These are phyloP conservation scores for Cydonia oblonga DNA, from an alignment of 331 rosid genomes.

Conservation along the genomic window DNA sequence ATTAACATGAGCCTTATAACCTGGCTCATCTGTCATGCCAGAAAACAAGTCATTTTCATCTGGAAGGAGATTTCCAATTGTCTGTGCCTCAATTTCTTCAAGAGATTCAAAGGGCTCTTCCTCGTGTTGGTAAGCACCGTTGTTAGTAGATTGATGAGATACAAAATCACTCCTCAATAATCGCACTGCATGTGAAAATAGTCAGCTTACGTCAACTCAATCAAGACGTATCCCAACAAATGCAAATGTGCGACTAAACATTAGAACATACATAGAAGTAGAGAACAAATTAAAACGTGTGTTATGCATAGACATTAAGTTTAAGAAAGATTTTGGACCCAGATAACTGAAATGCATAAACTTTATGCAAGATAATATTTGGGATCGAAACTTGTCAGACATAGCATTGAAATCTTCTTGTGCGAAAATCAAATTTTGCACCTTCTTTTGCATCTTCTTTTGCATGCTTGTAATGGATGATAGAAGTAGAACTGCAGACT, in stretches of 20 bases:
- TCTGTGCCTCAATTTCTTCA: conserved; percentile 60
- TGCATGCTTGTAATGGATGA: neutral
- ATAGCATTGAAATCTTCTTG: neutral
- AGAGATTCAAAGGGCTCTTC: conserved; percentile 46
- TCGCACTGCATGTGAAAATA: conserved; percentile 43
- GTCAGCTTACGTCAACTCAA: neutral
- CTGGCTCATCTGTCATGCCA: conserved; percentile 49
- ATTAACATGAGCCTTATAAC: conserved; percentile 26
- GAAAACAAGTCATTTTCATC: conserved; percentile 81
- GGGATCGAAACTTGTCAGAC: neutral
- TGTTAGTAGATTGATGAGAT: conserved; percentile 25
- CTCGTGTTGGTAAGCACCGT: conserved; percentile 32
- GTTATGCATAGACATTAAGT: neutral
- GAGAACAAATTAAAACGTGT: neutral
- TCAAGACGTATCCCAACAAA: neutral
- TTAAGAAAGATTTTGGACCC: neutral
- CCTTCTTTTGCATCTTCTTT: neutral
- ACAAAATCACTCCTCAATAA: conserved; percentile 29
- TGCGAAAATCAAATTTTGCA: neutral
- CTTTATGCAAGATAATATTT: neutral
- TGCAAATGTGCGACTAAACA: neutral
- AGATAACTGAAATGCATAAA: neutral
- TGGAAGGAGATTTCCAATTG: conserved; percentile 80
- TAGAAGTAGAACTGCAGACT: neutral
- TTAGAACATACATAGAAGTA: neutral